phyloP scores from a whole-genome alignment of 805 yeast genomes.

The Nakazawaea peltata region DNA sequence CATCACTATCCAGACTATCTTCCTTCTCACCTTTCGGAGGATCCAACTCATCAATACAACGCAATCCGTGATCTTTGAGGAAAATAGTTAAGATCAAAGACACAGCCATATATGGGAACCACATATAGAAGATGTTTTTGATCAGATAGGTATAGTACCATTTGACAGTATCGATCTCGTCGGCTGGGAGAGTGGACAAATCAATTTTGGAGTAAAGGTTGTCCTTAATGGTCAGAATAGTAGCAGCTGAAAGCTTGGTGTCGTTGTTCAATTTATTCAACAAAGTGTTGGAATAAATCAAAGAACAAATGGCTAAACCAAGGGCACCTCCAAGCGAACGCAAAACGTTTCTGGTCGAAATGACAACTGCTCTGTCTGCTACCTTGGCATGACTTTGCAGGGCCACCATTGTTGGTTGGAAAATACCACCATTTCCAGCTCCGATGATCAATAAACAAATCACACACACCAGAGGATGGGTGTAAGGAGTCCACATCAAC shows the following conservation, averaged over 20 bases:
- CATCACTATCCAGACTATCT: too few species aligned
- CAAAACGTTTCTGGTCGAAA: constrained; percentile 46
- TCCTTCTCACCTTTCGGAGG: background rate
- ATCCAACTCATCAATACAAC: constrained; percentile 25
- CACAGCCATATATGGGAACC: constrained; percentile 26
- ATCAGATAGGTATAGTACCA: constrained; percentile 26
- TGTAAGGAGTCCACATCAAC: constrained; percentile 22
- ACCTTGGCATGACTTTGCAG: constrained; percentile 42
- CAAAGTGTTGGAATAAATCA: constrained; percentile 21
- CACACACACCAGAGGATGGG: constrained; percentile 26
- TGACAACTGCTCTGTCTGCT: constrained; percentile 50
- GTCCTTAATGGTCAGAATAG: constrained; percentile 16
- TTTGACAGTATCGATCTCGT: constrained; percentile 19
- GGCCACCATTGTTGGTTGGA: constrained; percentile 51
- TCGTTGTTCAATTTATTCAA: constrained; percentile 10
- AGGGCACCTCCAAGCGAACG: constrained; percentile 57
- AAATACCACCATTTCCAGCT: constrained; percentile 38
- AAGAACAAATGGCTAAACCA: constrained; percentile 39
- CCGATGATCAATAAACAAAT: constrained; percentile 30
- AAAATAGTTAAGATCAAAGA: constrained; percentile 25
- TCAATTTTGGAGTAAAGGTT: constrained; percentile 22
- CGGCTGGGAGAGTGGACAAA: constrained; percentile 12
- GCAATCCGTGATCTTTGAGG: constrained; percentile 28
- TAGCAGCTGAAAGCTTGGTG: constrained; percentile 6
- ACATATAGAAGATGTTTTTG: constrained; percentile 25